Percentiles rank a stretch among this genome's conserved stretches.
phyloP scores from a whole-genome alignment of 371 early-diverging fungal species.

The Apophysomyces sp. region DNA sequence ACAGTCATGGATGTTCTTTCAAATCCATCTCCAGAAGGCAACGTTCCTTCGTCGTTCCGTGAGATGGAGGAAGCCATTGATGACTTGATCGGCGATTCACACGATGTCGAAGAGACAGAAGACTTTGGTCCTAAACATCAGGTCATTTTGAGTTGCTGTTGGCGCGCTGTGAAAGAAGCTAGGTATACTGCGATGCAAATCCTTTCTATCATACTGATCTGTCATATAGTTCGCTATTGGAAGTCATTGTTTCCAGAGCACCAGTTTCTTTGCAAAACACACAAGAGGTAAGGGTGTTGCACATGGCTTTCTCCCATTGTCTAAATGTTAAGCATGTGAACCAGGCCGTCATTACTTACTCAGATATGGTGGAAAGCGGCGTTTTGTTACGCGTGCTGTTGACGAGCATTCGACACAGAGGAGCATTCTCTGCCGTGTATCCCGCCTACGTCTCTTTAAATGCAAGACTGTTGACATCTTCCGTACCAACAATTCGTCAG shows the following conservation, averaged over 20 bases:
- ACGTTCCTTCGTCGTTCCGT: conserved; percentile 70
- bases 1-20: conserved; percentile 71
- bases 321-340: not conserved
- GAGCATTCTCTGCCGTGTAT: conserved; percentile 89
- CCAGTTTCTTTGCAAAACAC: conserved; percentile 18
- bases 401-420: conserved; percentile 85
- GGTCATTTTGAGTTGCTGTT: conserved; percentile 86
- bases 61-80: conserved; percentile 73
- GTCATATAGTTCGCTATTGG: conserved; percentile 32
- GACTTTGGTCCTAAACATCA: conserved; percentile 71
- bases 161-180: conserved; percentile 91
- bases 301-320: too few species aligned
- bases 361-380: conserved; percentile 56
- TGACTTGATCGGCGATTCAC: conserved; percentile 43
- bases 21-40: conserved; percentile 82
- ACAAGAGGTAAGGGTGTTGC: conserved; percentile 10
- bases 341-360: conserved; percentile 16
- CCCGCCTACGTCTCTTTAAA: conserved; percentile 77
- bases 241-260: conserved; percentile 37
- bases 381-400: conserved; percentile 57
- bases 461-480: conserved; percentile 59
- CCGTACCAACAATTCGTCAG: conserved; percentile 37
- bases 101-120: conserved; percentile 30
- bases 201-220: not conserved
- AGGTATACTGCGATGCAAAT: conserved; percentile 23